phyloP scores from a whole-genome alignment of 106 monocot genomes.

The Platanthera zijinensis region DNA sequence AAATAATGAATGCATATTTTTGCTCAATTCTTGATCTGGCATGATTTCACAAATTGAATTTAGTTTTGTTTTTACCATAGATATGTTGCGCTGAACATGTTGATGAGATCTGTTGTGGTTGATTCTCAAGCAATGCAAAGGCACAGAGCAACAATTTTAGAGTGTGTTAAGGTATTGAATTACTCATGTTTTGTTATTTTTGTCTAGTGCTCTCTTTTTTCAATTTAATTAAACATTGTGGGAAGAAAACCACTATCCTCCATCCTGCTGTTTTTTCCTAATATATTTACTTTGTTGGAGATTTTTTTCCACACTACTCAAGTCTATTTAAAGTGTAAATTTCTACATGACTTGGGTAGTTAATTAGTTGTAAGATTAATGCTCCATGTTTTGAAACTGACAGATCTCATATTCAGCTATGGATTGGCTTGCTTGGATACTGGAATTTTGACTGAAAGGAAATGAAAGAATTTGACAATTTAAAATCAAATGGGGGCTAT shows the following conservation, averaged over 20 bases:
- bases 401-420: background rate
- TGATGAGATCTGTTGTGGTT: slow-evolving; percentile 82
- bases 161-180: slow-evolving; percentile 85
- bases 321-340: background rate
- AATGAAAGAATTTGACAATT: background rate
- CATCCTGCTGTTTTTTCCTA: background rate
- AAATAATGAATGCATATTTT: background rate
- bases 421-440: background rate
- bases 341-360: slow-evolving; percentile 1
- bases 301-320: background rate
- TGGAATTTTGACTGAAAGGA: background rate
- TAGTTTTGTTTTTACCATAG: slow-evolving; percentile 22
- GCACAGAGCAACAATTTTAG: slow-evolving; percentile 86
- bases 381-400: background rate
- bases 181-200: background rate
- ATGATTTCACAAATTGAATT: background rate
- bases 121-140: slow-evolving; percentile 98
- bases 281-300: background rate
- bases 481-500: background rate
- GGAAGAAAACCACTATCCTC: background rate
- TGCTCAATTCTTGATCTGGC: background rate
- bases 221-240: background rate
- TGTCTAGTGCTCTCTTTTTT: background rate
- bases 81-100: slow-evolving; percentile 97
- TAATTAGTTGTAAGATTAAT: background rate